A percentile compares a stretch with the other conserved stretches of the same genome.
phyloP scores from a whole-genome alignment of 192 early-diverging fungal species.

The Backusella parvicylindrica region DNA sequence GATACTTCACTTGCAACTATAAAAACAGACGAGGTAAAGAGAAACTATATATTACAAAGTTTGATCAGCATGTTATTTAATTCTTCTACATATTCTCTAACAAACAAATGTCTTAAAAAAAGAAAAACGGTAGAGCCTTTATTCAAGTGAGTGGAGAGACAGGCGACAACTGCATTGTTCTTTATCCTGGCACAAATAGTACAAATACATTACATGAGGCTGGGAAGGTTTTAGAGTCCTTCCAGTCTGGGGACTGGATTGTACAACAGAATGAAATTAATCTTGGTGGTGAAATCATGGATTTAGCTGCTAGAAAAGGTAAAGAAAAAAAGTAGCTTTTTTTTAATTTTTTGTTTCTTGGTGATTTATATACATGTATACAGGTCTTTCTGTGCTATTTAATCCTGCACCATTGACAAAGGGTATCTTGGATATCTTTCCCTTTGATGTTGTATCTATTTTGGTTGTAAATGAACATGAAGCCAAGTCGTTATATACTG shows the following conservation, averaged over 20 bases:
- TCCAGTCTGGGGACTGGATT: constrained; percentile 68
- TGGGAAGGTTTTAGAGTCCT: constrained; percentile 45
- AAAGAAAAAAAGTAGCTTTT: constrained; percentile 2
- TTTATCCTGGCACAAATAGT: constrained; percentile 79
- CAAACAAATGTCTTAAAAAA: background rate
- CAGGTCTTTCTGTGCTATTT: constrained; percentile 69
- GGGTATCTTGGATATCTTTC: constrained; percentile 41
- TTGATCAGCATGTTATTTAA: background rate
- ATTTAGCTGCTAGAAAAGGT: constrained; percentile 50
- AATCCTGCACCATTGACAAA: constrained; percentile 82
- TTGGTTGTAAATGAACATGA: constrained; percentile 84
- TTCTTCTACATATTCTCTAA: background rate
- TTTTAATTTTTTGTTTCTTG: background rate
- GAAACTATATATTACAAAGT: too few relatives aligned
- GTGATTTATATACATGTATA: background rate
- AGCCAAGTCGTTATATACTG: constrained; percentile 44
- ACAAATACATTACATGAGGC: constrained; percentile 48
- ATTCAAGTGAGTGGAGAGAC: constrained; percentile 72
- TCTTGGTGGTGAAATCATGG: constrained; percentile 60
- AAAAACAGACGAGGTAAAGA: constrained; percentile 48
- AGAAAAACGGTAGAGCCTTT: constrained; percentile 79
- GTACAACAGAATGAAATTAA: constrained; percentile 89
- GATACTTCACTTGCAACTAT: constrained; percentile 58
- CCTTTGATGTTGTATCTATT: constrained; percentile 62
- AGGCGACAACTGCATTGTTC: constrained; percentile 86